Evolutionary conservation across 768 basidiomycete species (phyloP).

Genomic region (Boletus huronensis): DNA sequence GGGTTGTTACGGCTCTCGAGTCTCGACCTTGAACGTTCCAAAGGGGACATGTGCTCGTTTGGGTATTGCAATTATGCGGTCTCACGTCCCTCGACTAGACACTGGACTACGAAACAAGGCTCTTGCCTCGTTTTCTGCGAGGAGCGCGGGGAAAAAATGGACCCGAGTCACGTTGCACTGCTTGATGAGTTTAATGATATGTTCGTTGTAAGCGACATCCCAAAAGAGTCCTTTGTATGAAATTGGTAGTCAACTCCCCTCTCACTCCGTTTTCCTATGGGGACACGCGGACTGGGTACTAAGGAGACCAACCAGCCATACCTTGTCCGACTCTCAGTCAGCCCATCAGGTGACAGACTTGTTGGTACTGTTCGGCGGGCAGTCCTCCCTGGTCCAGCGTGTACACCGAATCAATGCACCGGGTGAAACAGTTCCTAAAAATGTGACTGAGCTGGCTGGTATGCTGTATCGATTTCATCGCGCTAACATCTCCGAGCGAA

Average conservation of each 20-base stretch:
- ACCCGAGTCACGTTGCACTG: constrained; percentile 2
- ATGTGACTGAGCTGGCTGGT: neutral
- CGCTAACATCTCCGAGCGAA: constrained; percentile 7
- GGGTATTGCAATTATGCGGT: neutral
- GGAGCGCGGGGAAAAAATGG: neutral
- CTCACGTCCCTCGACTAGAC: neutral
- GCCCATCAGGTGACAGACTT: neutral
- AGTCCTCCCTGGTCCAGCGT: neutral
- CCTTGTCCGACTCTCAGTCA: neutral
- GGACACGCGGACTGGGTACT: neutral
- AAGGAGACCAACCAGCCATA: neutral
- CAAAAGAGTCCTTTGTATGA: neutral
- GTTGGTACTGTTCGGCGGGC: neutral
- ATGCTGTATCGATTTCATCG: neutral
- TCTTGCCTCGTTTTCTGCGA: constrained; percentile 8
- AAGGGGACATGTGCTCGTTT: neutral
- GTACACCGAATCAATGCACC: neutral
- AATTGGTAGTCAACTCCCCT: too few relatives aligned
- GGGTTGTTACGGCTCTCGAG: neutral
- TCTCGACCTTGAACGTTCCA: neutral
- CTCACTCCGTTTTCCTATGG: neutral
- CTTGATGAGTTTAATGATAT: constrained; percentile 3
- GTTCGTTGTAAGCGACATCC: constrained; percentile 3
- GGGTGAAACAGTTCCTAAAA: neutral
- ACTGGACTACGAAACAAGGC: neutral